These are phyloP conservation scores for Rubus parviflorus DNA, from an alignment of 306 rosid genomes.

Conservation along the genomic window DNA sequence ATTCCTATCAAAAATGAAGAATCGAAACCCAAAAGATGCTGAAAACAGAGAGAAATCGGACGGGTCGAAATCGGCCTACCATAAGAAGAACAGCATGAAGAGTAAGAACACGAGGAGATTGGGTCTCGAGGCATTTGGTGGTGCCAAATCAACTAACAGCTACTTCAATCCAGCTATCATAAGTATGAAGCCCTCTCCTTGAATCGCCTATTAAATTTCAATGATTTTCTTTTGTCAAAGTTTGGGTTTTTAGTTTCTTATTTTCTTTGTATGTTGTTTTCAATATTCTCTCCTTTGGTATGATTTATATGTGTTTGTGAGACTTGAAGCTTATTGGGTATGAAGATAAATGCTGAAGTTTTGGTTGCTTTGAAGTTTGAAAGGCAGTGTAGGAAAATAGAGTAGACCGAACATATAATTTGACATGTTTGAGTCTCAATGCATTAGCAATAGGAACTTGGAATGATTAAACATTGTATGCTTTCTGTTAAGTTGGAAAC, in stretches of 20 bases:
- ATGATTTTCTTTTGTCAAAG: neutral
- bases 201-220: neutral
- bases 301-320: neutral
- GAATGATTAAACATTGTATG: neutral
- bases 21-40: conserved; percentile 24
- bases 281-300: too few species aligned
- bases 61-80: conserved; percentile 21
- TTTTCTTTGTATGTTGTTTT: neutral
- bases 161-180: conserved; percentile 74
- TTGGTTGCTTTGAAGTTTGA: neutral
- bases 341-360: neutral
- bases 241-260: neutral
- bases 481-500: neutral
- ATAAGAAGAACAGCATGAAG: conserved; percentile 22
- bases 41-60: conserved; percentile 20
- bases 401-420: neutral
- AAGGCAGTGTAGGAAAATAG: neutral
- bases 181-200: conserved; percentile 45
- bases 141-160: conserved; percentile 52
- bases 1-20: conserved; percentile 41
- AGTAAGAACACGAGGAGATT: conserved; percentile 44
- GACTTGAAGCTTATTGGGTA: neutral
- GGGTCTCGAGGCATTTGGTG: conserved; percentile 45
- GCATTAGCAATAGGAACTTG: neutral
- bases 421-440: neutral